Evolutionary conservation across 129 eudicot species (phyloP).

Genomic region (Lactuca sativa): DNA sequence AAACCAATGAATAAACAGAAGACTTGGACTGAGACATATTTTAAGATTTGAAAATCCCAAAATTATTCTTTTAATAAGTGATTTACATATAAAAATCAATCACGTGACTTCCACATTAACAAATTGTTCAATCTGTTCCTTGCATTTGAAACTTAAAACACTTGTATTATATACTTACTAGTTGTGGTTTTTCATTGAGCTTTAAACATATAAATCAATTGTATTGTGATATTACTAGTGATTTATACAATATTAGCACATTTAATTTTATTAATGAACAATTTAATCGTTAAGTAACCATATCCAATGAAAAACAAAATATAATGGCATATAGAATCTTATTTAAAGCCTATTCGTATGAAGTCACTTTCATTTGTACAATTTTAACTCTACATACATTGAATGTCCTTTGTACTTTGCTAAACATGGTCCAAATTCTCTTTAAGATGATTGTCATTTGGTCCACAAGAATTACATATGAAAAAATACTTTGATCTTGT

Average conservation of each 20-base stretch:
- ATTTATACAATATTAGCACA: no score
- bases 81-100: neutral
- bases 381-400: neutral
- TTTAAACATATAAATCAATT: no score
- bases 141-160: neutral
- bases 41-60: neutral
- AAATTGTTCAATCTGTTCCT: neutral
- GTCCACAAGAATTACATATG: neutral
- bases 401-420: neutral
- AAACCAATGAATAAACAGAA: neutral
- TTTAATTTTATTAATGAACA: no score
- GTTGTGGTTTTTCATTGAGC: no score
- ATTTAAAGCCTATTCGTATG: neutral
- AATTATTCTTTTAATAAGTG: no score
- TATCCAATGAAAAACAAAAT: neutral
- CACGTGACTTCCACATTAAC: neutral
- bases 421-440: neutral
- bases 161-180: neutral
- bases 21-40: neutral
- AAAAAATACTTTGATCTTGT: neutral
- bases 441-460: neutral
- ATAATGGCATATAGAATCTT: neutral
- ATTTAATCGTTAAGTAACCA: neutral
- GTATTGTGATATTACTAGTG: no score
- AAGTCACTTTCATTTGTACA: neutral